Conservation (phyloP, 1,284 basidiomycete species). For the Chalciporus sp. region DNA sequence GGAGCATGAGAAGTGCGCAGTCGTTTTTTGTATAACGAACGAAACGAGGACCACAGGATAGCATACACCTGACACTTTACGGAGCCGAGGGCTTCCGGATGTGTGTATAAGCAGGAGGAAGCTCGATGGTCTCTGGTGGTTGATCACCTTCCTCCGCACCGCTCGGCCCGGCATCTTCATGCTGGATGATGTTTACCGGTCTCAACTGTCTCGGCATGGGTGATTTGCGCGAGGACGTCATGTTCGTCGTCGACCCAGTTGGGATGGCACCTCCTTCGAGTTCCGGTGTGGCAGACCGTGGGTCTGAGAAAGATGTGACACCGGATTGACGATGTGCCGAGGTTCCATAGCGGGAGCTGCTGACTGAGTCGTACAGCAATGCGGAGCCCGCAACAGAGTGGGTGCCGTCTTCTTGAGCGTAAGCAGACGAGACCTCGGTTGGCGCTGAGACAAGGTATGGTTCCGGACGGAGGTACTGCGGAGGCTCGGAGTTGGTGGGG, state of each 20-base stretch:
- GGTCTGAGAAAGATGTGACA: slow-evolving; percentile 25
- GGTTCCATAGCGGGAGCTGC: slow-evolving; percentile 12
- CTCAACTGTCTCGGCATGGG: slow-evolving; percentile 49
- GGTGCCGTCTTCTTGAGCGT: slow-evolving; percentile 22
- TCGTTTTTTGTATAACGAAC: slow-evolving; percentile 5
- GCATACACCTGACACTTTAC: slow-evolving; percentile 4
- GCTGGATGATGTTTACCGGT: slow-evolving; percentile 78
- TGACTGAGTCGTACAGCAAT: slow-evolving; percentile 21
- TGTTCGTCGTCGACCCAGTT: slow-evolving; percentile 12
- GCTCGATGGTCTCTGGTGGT: slow-evolving; percentile 67
- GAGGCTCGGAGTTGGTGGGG: slow-evolving; percentile 46
- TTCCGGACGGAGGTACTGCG: slow-evolving; percentile 70
- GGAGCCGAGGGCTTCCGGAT: slow-evolving; percentile 33
- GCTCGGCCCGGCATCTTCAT: slow-evolving; percentile 70
- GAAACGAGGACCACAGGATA: background rate
- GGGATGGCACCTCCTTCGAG: slow-evolving; percentile 27
- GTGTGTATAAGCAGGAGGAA: slow-evolving; percentile 80
- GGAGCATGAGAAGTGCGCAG: background rate
- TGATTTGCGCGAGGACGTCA: slow-evolving; percentile 46
- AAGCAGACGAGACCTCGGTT: slow-evolving; percentile 42
- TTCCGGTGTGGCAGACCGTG: slow-evolving; percentile 27
- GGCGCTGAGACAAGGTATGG: slow-evolving; percentile 72
- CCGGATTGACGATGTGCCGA: slow-evolving; percentile 23
- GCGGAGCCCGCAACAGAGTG: slow-evolving; percentile 26
- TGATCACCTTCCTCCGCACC: slow-evolving; percentile 38